Conservation (phyloP, 139 green algal species). For the Haematococcus lacustris region DNA sequence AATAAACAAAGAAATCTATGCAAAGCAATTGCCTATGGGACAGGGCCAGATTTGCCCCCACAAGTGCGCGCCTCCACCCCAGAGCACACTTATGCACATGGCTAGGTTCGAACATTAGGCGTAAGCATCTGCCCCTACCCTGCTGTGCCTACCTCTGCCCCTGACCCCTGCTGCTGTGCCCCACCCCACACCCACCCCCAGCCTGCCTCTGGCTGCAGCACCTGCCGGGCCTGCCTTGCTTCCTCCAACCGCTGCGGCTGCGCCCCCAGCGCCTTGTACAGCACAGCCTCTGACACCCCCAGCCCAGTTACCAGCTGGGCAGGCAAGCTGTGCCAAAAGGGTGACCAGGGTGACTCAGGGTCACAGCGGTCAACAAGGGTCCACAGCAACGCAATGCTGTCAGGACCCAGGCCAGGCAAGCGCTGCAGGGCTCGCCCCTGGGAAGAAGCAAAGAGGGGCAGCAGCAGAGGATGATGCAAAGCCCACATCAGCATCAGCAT, state of each 20-base stretch:
- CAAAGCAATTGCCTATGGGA: no score
- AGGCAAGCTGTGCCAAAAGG: constrained; percentile 16
- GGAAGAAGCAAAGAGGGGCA: background rate
- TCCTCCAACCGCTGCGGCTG: constrained; percentile 27
- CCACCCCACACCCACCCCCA: no score
- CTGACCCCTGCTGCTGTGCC: no score
- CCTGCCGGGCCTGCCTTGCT: constrained; percentile 28
- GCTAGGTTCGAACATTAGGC: no score
- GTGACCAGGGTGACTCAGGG: constrained; percentile 29
- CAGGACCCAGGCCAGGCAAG: constrained; percentile 37
- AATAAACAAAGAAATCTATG: no score
- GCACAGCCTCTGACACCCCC: background rate
- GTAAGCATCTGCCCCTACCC: no score
- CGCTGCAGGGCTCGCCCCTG: constrained; percentile 33
- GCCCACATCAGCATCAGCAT: background rate
- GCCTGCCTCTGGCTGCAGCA: no score
- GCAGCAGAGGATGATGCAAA: background rate
- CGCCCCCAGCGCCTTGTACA: constrained; percentile 14
- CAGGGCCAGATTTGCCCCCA: no score
- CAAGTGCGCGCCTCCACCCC: no score
- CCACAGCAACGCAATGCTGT: constrained; percentile 56
- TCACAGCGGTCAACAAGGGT: constrained; percentile 57
- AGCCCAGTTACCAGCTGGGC: constrained; percentile 36
- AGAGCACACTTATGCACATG: no score
- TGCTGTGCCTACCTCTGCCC: no score